Base-by-base conservation (phyloP, 768 basidiomycete species). In the Phylloporus sp. region DNA sequence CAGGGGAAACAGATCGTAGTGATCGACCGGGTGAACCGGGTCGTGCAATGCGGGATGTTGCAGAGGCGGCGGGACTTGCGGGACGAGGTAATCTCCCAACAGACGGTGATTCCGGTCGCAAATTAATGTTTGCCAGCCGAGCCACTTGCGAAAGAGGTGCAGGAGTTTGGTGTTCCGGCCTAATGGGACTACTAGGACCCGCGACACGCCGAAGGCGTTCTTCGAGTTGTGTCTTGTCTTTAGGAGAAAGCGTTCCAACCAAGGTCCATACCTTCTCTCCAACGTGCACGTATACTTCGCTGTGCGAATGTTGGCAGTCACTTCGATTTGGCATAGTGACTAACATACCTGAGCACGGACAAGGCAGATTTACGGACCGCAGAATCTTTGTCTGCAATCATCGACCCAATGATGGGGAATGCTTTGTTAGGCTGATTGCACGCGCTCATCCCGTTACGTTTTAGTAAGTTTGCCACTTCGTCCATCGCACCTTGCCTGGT, bases 221-320 rank as follows among this genome's bases (percentile, higher is more conserved):
- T 68, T 95, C 93, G 27, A 97, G 79, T 61, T 94, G 91, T 9
- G 91, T 92, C 63, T 89, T 93, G 63, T 95, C 93, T 67, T 95
- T 95, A 5, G 88, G 74, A 40, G 86, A 79, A 26, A 97, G 72
- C 9, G 76, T 59, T 1, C 91, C 91, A 39, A 93, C 88, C 10
- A 86, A 69, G 11, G 79, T 72, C 90, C 89, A 95, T 12, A 94
- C 81, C 59, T 84, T 87, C 61, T 95, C 93, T 18, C 94, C 94
- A 18, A 89, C 80, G 13, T 91, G 77, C 9, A 80, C 74, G 65
- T 93, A 95, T 4, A 79, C 86, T 66, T 94, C 89, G 50, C 93
- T 93, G 63, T 13, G 57, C 60, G 42, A 31, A 12, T 11, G 45
- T 58, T 57, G 55, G 56, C 38, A 43, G 50, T 26, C 22, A 41